Base-by-base conservation (phyloP, 208 protist species). In the Acanthamoeba castellanii region DNA sequence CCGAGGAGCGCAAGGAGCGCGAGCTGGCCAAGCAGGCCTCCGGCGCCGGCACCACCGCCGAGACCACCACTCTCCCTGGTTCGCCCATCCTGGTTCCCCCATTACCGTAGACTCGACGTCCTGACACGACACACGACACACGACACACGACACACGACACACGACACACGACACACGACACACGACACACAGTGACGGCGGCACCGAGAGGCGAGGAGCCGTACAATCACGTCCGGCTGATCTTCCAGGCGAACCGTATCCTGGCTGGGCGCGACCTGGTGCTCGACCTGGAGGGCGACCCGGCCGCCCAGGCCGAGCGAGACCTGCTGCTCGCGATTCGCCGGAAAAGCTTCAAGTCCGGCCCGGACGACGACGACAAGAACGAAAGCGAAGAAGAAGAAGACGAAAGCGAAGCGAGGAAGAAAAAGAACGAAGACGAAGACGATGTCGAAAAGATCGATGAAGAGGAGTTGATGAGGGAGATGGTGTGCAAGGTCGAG, bases 181-280 rank as follows among this genome's bases (percentile, higher is more conserved):
- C n/a, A n/a, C n/a, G n/a, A n/a, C n/a, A n/a, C n/a, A n/a, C n/a
- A n/a, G n/a, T n/a, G n/a, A n/a, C n/a, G 22, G 37, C n/a, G 72
- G 72, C 0, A 9, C n/a, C 6, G 72, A 70, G 13, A 27, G 52
- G 52, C n/a, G 45, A 91, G 37, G 87, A 92, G 7, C 52, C 47
- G 27, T 92, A 92, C 87, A 92, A 92, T 32, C 47, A 92, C 66
- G 34, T 92, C 20, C 57, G 87, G 52, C 57, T 92, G 20, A 16
- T 92, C 8, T 92, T 92, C 66, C 87, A 92, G 45, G 87, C 61
- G 22, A 70, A 92, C 50, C 57, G 87, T 18, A 34, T 92, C 42
- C 87, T 92, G n/a, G 57, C 87, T 2, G 66, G 61, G 7, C 61
- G 34, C 4, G 87, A 92, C 66, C 57, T 47, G 32, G 34, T 92